Evolutionary conservation across 352 stramenopile species (phyloP).

Genomic region (Lagenidium giganteum): DNA sequence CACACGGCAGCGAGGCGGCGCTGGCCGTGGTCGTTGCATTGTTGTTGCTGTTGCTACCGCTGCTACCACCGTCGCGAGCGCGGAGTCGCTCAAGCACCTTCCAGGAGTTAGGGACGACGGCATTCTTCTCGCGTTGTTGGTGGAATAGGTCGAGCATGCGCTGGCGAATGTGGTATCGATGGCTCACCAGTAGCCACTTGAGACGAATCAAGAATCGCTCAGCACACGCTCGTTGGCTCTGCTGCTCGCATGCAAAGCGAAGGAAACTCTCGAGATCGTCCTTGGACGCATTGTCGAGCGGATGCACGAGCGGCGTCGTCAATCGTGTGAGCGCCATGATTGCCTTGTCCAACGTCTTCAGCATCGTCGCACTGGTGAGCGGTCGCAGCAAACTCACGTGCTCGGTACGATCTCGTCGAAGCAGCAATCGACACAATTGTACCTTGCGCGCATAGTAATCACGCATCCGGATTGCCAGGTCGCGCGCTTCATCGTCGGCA

Average conservation of each 20-base stretch:
- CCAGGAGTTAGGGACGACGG: constrained; percentile 7
- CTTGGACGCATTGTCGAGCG: constrained; percentile 1
- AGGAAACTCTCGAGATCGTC: constrained; percentile 28
- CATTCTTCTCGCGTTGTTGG: constrained; percentile 23
- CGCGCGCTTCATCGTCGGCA: too few species aligned
- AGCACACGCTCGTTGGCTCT: constrained; percentile 17
- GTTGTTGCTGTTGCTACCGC: too few species aligned
- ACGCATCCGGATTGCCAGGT: too few species aligned
- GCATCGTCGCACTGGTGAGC: neutral
- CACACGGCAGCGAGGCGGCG: neutral
- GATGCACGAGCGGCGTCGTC: too few species aligned
- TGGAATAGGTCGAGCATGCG: constrained; percentile 43
- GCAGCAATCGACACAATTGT: too few species aligned
- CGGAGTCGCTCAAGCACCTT: too few species aligned
- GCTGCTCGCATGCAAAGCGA: constrained; percentile 22
- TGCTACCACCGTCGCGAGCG: too few species aligned
- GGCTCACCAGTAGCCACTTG: constrained; percentile 41
- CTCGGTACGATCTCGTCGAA: too few species aligned
- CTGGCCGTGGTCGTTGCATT: constrained; percentile 2
- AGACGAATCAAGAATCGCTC: constrained; percentile 35
- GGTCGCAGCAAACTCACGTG: too few species aligned
- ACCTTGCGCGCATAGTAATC: too few species aligned
- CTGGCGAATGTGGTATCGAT: constrained; percentile 44
- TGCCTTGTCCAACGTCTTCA: too few species aligned
- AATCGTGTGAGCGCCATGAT: too few species aligned